Evolutionary conservation across 139 green algal genomes (phyloP).

Genomic region (Coelastrella sp.): DNA sequence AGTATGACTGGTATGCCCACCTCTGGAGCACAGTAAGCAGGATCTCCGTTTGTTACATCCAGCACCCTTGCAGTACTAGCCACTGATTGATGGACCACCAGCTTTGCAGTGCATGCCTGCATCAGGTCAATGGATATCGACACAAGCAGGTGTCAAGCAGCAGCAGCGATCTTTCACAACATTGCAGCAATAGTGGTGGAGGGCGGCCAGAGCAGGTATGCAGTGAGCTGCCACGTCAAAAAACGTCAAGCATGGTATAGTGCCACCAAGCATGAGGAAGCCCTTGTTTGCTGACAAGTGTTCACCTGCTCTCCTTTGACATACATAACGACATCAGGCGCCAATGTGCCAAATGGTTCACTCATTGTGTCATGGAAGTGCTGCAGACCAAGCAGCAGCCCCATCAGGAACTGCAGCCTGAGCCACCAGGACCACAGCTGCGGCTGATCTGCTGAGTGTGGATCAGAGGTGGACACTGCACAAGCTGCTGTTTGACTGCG

Average conservation of each 20-base stretch:
- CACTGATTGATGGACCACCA: not conserved
- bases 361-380: not conserved
- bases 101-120: not conserved
- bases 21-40: not conserved
- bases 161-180: no score
- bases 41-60: not conserved
- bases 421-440: not conserved
- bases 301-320: not conserved
- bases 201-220: no score
- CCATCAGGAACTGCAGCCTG: not conserved
- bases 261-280: not conserved
- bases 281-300: not conserved
- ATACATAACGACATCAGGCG: not conserved
- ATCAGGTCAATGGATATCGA: not conserved
- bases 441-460: no score
- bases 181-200: no score
- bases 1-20: not conserved
- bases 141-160: not conserved
- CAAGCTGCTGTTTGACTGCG: not conserved
- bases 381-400: not conserved
- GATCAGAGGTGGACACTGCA: not conserved
- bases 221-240: no score
- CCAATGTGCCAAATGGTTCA: not conserved
- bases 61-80: not conserved
- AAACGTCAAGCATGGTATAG: not conserved